Percentiles rank a stretch among this genome's conserved stretches.
These are phyloP conservation scores for Cladosporium sp. DNA, from an alignment of 2,329 filamentous ascomycete genomes.

Conservation along the genomic window DNA sequence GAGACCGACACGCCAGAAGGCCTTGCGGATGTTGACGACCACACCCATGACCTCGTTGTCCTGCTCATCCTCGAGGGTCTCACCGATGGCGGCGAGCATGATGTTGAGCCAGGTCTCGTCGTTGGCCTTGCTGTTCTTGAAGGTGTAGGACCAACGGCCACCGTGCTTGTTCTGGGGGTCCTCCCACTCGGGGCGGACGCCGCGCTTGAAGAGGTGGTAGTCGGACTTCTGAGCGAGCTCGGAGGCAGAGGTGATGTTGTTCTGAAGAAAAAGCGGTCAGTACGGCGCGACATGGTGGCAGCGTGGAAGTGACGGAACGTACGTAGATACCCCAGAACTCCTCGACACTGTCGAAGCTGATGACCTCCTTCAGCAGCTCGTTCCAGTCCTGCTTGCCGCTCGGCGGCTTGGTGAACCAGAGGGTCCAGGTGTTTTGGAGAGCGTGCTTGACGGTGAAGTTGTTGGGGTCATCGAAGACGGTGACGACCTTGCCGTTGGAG, in stretches of 20 bases:
- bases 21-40: constrained; percentile 97
- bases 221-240: constrained; percentile 97
- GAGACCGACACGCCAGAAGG: constrained; percentile 94
- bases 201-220: constrained; percentile 98
- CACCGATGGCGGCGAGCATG: constrained; percentile 94
- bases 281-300: neutral
- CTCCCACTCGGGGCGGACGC: constrained; percentile 97
- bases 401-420: constrained; percentile 99
- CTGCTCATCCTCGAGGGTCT: constrained; percentile 91
- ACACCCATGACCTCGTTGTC: constrained; percentile 99
- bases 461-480: constrained; percentile 96
- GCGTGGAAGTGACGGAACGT: constrained; percentile 46
- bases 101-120: constrained; percentile 99
- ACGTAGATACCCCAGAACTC: constrained; percentile 99
- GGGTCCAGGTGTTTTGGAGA: constrained; percentile 94
- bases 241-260: constrained; percentile 96
- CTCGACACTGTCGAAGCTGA: constrained; percentile 97
- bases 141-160: constrained; percentile 97
- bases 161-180: constrained; percentile 98
- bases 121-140: constrained; percentile 91
- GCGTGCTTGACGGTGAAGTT: constrained; percentile 99
- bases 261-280: constrained; percentile 57
- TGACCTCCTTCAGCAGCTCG: constrained; percentile 95
- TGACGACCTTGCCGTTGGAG: constrained; percentile 66
- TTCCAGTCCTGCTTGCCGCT: constrained; percentile 98